Evolutionary conservation across 768 basidiomycete genomes (phyloP).

Genomic region (Cystoderma amianthinum): DNA sequence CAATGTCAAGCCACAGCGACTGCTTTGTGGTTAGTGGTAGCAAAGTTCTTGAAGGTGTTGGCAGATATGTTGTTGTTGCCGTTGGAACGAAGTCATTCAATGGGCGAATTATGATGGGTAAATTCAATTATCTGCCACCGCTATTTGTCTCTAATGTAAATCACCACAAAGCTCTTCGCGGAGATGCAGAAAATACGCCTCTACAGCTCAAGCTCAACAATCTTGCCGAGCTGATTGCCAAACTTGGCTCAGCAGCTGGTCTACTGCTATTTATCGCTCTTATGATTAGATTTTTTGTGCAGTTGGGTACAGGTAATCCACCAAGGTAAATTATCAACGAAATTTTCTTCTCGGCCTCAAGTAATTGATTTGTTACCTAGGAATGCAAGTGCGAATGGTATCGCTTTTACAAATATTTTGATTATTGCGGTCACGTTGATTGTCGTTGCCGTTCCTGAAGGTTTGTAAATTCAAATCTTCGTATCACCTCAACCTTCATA

Average conservation of each 20-base stretch:
- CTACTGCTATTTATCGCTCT: slow-evolving; percentile 73
- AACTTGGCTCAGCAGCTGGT: slow-evolving; percentile 79
- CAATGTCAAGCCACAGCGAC: slow-evolving; percentile 56
- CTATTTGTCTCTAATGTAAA: too few relatives aligned
- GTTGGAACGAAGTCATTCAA: slow-evolving; percentile 93
- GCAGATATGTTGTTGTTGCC: slow-evolving; percentile 86
- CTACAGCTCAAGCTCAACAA: slow-evolving; percentile 89
- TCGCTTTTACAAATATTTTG: slow-evolving; percentile 86
- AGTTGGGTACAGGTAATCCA: slow-evolving; percentile 61
- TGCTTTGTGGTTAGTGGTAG: slow-evolving; percentile 90
- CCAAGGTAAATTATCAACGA: slow-evolving; percentile 31
- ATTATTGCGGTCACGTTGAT: slow-evolving; percentile 88
- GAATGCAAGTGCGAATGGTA: slow-evolving; percentile 75
- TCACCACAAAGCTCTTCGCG: slow-evolving; percentile 60
- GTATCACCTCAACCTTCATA: slow-evolving; percentile 2
- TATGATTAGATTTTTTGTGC: slow-evolving; percentile 93
- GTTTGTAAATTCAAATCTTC: slow-evolving; percentile 13
- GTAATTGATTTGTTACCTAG: slow-evolving; percentile 21
- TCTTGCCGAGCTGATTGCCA: slow-evolving; percentile 95
- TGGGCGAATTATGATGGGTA: slow-evolving; percentile 97
- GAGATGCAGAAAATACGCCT: slow-evolving; percentile 85
- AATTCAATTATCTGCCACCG: slow-evolving; percentile 24
- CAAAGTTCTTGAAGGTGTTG: slow-evolving; percentile 93
- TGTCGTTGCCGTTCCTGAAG: slow-evolving; percentile 43
- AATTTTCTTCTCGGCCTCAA: background rate